Evolutionary conservation across 768 basidiomycete species (phyloP), one percentile per base, ranked within the genome.

Genomic region (Suillus variegatus): DNA sequence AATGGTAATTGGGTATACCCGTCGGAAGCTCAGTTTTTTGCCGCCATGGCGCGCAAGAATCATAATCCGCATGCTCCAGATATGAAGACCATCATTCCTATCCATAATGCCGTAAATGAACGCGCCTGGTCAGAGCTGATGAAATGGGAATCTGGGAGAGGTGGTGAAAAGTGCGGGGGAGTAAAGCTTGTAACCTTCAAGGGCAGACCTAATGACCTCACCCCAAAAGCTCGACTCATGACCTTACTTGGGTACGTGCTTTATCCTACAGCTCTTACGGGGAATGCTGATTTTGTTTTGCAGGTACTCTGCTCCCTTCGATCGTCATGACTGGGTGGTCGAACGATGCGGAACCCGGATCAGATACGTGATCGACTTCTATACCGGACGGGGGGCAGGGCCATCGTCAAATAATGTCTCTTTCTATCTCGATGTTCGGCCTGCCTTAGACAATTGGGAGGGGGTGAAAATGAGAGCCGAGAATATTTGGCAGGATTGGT

Each of bases 101-200:
- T 99, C 60, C 97, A 99, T 78, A 99, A 99, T 74, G 97, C 97
- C 44, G 97, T 99, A 63, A 99, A 99, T 75, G 97, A 99, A 79
- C 88, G 89, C 62, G 91, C 93, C 3, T 97, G 94, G 94, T 78
- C 81, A 22, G 90, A 94, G 76, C 82, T 97, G 32, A 73, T 93
- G 75, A 84, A 84, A 67, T 97, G 94, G 94, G 94, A 96, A 76
- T 77, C 79, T 13, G 89, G 90, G 2, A 84, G 88, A 72, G 95
- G 95, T 44, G 91, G 92, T 14, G 91, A 93, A 54, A 81, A 79
- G 55, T 98, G 95, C 73, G 92, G 93, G 51, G 90, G 93, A 10
- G 77, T 91, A 52, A 90, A 86, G 78, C 84, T 97, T 32, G 89
- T 95, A 66, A 94, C 86, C 75, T 99, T 99, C 82, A 92, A 93